These are phyloP conservation scores for Globisporangium emineosum DNA, from an alignment of 352 stramenopile species.

Conservation along the genomic window DNA sequence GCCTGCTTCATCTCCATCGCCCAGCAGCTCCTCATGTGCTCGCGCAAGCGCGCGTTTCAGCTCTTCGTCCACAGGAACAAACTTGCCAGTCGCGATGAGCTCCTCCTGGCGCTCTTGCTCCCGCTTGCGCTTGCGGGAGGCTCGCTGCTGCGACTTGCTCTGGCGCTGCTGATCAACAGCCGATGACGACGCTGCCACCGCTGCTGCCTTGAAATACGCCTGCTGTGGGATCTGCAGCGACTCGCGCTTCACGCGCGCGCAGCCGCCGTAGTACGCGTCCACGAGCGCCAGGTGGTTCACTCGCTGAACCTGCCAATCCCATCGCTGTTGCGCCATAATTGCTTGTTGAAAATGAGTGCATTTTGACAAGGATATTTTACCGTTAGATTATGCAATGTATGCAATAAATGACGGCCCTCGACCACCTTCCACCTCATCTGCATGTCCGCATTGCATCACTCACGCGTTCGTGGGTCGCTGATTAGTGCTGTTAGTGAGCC, in stretches of 20 bases:
- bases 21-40: conserved; percentile 20
- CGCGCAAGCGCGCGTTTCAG: conserved; percentile 21
- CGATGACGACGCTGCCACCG: conserved; percentile 9
- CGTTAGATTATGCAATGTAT: no score
- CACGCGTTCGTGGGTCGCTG: no score
- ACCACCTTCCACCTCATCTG: no score
- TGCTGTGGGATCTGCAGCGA: conserved; percentile 31
- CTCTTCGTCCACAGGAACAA: conserved; percentile 34
- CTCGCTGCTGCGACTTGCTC: conserved; percentile 3
- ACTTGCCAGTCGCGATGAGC: conserved; percentile 43
- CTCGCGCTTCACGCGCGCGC: conserved; percentile 22
- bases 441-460: no score
- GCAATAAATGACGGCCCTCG: no score
- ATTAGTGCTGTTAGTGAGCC: no score
- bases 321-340: not conserved
- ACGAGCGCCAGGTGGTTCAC: conserved; percentile 51
- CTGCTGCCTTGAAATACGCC: conserved; percentile 20
- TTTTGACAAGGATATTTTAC: no score
- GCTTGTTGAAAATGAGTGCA: no score
- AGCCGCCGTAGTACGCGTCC: conserved; percentile 48
- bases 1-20: conserved; percentile 15
- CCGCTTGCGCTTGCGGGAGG: conserved; percentile 37
- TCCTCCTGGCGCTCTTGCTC: conserved; percentile 32
- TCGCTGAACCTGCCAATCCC: not conserved
- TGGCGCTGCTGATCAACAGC: not conserved